These are phyloP conservation scores for Lepidopterella palustris DNA, from an alignment of 495 filamentous ascomycete species.

Conservation along the genomic window DNA sequence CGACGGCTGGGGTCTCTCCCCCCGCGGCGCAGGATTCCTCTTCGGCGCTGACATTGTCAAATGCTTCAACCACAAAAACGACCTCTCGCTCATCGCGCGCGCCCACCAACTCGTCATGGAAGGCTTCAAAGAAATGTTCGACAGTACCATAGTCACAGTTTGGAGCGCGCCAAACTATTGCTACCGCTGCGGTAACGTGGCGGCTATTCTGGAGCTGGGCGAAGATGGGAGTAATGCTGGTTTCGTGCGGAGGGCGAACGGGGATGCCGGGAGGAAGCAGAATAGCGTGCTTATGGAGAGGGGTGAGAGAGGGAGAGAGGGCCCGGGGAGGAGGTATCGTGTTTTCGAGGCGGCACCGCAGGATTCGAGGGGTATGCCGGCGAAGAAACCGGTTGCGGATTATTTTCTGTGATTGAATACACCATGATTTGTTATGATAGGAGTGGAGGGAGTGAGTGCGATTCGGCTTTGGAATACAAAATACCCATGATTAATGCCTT, in stretches of 20 bases:
- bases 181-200: constrained; percentile 96
- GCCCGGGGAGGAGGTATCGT: constrained; percentile 84
- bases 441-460: too few species aligned
- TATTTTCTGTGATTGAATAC: constrained; percentile 64
- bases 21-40: constrained; percentile 90
- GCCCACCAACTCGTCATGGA: constrained; percentile 99
- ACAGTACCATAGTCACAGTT: constrained; percentile 87
- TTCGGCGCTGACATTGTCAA: constrained; percentile 97
- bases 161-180: constrained; percentile 98
- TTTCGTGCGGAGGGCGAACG: constrained; percentile 69
- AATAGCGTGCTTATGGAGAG: constrained; percentile 43
- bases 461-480: too few species aligned
- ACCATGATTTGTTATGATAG: neutral
- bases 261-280: constrained; percentile 46
- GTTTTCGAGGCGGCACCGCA: constrained; percentile 97
- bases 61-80: constrained; percentile 87
- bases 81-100: constrained; percentile 82
- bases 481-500: too few species aligned
- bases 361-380: constrained; percentile 94
- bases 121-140: constrained; percentile 99
- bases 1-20: constrained; percentile 93
- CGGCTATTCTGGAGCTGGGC: constrained; percentile 84
- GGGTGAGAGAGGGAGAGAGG: constrained; percentile 43
- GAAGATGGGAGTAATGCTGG: constrained; percentile 77
- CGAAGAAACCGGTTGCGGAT: constrained; percentile 96